These are phyloP conservation scores for Raphanus raphanistrum DNA, from an alignment of 345 rosid species.

Conservation along the genomic window DNA sequence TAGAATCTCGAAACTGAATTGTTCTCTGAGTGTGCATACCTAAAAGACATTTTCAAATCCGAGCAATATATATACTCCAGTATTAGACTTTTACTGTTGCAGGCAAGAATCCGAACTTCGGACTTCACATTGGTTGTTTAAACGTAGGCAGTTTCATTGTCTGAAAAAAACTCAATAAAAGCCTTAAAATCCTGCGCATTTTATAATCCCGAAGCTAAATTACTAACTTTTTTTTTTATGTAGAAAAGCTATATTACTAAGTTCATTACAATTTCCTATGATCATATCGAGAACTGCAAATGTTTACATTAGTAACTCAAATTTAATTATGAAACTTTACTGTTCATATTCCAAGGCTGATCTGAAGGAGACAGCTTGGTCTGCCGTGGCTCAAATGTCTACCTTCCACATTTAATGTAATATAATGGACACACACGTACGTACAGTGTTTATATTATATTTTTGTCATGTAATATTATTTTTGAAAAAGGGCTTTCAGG, in stretches of 20 bases:
- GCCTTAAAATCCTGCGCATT: constrained; percentile 28
- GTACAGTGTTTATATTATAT: constrained; percentile 4
- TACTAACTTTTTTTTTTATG: background rate
- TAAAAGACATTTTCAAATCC: constrained; percentile 30
- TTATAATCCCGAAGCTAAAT: constrained; percentile 36
- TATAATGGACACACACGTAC: constrained; percentile 30
- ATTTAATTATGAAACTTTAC: background rate
- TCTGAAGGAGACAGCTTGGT: constrained; percentile 42
- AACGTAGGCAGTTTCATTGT: constrained; percentile 3
- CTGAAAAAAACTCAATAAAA: background rate
- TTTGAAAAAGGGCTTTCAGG: background rate
- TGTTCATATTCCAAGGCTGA: constrained; percentile 41
- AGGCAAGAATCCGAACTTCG: constrained; percentile 34
- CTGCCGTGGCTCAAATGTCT: constrained; percentile 40
- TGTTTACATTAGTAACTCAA: constrained; percentile 23
- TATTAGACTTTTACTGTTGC: constrained; percentile 24
- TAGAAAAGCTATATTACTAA: background rate
- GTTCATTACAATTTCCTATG: constrained; percentile 26
- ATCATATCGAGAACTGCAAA: constrained; percentile 34
- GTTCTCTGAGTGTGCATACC: constrained; percentile 23
- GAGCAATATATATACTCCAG: constrained; percentile 7
- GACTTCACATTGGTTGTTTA: constrained; percentile 31
- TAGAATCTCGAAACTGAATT: constrained; percentile 31
- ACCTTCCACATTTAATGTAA: constrained; percentile 26
- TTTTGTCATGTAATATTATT: no score